phyloP scores from a whole-genome alignment of 805 yeast genomes.

The Kregervanrija fluxuum region DNA sequence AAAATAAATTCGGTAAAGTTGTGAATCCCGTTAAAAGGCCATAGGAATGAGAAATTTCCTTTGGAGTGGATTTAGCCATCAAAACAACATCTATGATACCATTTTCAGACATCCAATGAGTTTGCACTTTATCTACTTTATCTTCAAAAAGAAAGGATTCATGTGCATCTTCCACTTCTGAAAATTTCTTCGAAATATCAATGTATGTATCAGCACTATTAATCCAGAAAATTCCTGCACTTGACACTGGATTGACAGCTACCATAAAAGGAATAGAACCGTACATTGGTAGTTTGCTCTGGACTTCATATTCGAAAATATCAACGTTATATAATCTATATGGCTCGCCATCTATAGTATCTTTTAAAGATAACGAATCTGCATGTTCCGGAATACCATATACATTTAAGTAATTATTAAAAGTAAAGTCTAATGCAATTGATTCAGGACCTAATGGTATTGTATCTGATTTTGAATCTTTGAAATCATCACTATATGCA shows the following conservation, averaged over 20 bases:
- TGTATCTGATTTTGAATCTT: constrained; percentile 57
- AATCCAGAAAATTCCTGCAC: constrained; percentile 84
- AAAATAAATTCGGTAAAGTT: constrained; percentile 64
- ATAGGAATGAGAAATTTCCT: constrained; percentile 51
- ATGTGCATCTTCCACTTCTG: constrained; percentile 6
- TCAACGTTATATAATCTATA: constrained; percentile 90
- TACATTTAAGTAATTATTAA: constrained; percentile 53
- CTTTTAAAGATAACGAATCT: constrained; percentile 64
- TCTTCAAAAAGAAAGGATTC: constrained; percentile 3
- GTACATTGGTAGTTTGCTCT: constrained; percentile 85
- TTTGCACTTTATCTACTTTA: constrained; percentile 17
- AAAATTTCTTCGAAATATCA: constrained; percentile 45
- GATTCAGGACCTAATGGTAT: constrained; percentile 86
- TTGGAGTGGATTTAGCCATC: constrained; percentile 50
- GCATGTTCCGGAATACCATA: constrained; percentile 99
- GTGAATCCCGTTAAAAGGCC: constrained; percentile 68
- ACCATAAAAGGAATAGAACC: constrained; percentile 89
- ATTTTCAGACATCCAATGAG: constrained; percentile 94
- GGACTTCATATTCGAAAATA: constrained; percentile 84
- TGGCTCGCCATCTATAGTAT: constrained; percentile 61
- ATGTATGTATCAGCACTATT: constrained; percentile 91
- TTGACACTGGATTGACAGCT: constrained; percentile 48
- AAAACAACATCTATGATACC: constrained; percentile 76
- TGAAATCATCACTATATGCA: constrained; percentile 64
- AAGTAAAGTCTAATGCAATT: constrained; percentile 68